Percentiles rank a stretch among this genome's conserved stretches.
These are phyloP conservation scores for Fusarium sp. DNA, from an alignment of 2,329 filamentous ascomycete species.

Conservation along the genomic window DNA sequence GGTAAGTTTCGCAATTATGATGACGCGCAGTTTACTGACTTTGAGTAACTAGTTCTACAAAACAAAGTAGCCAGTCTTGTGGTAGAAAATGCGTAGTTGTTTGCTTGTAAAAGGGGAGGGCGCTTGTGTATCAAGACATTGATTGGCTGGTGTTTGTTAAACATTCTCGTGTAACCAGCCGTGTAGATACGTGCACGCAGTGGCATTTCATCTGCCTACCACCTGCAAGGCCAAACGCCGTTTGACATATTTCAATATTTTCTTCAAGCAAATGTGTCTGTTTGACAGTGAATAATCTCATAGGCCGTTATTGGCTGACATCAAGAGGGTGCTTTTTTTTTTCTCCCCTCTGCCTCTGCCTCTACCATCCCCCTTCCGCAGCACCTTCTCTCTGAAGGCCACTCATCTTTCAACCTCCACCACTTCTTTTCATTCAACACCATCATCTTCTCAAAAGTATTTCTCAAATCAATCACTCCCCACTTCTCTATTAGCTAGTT, in stretches of 20 bases:
- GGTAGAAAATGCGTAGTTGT: slow-evolving; percentile 10
- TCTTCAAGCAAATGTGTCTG: neutral
- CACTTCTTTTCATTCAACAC: neutral
- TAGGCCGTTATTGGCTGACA: slow-evolving; percentile 4
- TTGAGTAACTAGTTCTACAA: slow-evolving; percentile 56
- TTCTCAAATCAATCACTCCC: neutral
- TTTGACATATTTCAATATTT: neutral
- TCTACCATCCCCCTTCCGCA: slow-evolving; percentile 6
- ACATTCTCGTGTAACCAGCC: slow-evolving; percentile 6
- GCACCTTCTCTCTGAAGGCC: neutral
- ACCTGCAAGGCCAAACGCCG: slow-evolving; percentile 9
- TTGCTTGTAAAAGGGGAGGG: neutral
- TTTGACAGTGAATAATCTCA: slow-evolving; percentile 21
- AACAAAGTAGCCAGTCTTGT: slow-evolving; percentile 47
- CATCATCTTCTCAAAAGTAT: neutral
- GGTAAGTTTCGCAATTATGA: slow-evolving; percentile 53
- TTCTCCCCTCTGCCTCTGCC: slow-evolving; percentile 6
- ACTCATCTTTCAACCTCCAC: slow-evolving; percentile 4
- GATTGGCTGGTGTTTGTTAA: slow-evolving; percentile 15
- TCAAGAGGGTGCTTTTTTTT: neutral
- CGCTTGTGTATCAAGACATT: slow-evolving; percentile 5
- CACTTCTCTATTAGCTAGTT: neutral
- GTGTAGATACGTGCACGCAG: neutral
- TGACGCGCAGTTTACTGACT: slow-evolving; percentile 43
- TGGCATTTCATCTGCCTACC: slow-evolving; percentile 2